These are phyloP conservation scores for Myxozyma monticola DNA, from an alignment of 805 yeast genomes.

Conservation along the genomic window DNA sequence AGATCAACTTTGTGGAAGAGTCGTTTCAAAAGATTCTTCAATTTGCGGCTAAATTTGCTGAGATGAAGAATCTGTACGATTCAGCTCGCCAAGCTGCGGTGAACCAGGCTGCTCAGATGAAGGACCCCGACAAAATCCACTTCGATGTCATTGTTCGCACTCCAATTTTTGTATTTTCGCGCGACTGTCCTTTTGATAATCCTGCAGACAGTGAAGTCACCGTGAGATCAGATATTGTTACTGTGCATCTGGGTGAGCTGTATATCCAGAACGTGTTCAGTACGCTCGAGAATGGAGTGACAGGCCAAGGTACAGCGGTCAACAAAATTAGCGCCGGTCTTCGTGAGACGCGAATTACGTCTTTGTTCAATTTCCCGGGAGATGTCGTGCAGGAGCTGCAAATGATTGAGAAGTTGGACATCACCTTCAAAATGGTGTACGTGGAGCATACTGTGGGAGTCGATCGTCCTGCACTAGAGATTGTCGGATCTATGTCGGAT, in stretches of 20 bases:
- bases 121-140: slow-evolving; percentile 59
- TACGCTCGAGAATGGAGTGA: slow-evolving; percentile 33
- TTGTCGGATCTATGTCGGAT: slow-evolving; percentile 34
- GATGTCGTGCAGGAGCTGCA: slow-evolving; percentile 54
- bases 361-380: slow-evolving; percentile 54
- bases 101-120: slow-evolving; percentile 69
- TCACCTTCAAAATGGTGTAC: slow-evolving; percentile 43
- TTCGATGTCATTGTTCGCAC: slow-evolving; percentile 73
- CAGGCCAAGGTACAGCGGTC: slow-evolving; percentile 36
- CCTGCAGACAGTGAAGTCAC: slow-evolving; percentile 41
- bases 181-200: slow-evolving; percentile 39
- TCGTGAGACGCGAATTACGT: slow-evolving; percentile 65
- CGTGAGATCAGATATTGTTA: slow-evolving; percentile 55
- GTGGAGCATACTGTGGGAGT: slow-evolving; percentile 33
- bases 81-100: slow-evolving; percentile 85
- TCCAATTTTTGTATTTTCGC: slow-evolving; percentile 82
- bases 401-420: slow-evolving; percentile 63
- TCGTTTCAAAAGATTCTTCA: slow-evolving; percentile 67
- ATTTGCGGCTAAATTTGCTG: slow-evolving; percentile 70
- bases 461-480: slow-evolving; percentile 31
- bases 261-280: slow-evolving; percentile 64
- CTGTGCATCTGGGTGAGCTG: slow-evolving; percentile 80
- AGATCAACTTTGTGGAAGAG: slow-evolving; percentile 76
- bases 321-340: slow-evolving; percentile 70
- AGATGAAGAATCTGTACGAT: slow-evolving; percentile 88